Evolutionary conservation across 2,329 filamentous ascomycete genomes (phyloP), one percentile per base, ranked within the genome.

Genomic region (Hymenoscyphus occultus): DNA sequence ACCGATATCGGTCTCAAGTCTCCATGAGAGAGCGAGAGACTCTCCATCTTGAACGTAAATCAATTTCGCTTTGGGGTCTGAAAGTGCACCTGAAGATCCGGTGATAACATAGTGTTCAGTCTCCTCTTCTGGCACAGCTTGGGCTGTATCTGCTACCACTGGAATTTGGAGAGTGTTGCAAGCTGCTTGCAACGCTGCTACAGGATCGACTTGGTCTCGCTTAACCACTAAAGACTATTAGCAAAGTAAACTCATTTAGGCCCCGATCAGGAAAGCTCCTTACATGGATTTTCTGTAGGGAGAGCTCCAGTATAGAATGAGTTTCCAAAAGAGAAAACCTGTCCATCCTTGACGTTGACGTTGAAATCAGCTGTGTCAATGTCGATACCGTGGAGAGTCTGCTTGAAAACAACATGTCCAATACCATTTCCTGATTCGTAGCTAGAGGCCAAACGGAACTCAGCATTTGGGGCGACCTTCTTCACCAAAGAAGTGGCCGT

Each of bases 381-480:
- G 66, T 87, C 85, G 28, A 87, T 72, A 1, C 81, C 84, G 63
- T 86, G 82, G 6, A 78, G 76, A 0, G 84, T 86, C 76, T 87
- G 85, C 75, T 83, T 84, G 72, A 87, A 85, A 73, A 85, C 80
- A 67, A 86, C 83, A 69, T 87, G 85, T 0, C 78, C 78, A 65
- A 87, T 77, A 9, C 84, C 84, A 63, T 85, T 85, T 58, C 40
- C 58, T 4, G 58, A 60, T 31, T 14, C 9, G 39, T 86, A 86
- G 71, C 85, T 83, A 0, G 78, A 72, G 0, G 82, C 80, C 7
- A 84, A 67, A 28, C 84, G 82, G 74, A 86, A 87, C 22, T 74
- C 74, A 14, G 77, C 72, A 60, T 70, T 74, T 5, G 78, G 78
- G 0, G 73, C 68, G 13, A 74, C 74, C 19, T 59, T 73, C 75